Base-by-base conservation (phyloP, 306 rosid species). In the Dryas alaskensis region DNA sequence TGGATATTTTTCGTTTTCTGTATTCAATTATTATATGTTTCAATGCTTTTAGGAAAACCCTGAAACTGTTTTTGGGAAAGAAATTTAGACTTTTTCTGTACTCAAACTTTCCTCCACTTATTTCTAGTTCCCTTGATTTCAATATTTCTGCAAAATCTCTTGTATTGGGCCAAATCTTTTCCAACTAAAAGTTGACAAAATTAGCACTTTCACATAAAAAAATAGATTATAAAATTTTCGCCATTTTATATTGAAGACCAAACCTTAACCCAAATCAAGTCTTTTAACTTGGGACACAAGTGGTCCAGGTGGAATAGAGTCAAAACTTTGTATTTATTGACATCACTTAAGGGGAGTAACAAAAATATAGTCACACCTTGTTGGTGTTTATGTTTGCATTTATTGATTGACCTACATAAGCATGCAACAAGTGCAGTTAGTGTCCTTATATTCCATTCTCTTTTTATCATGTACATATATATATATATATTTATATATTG, bases 31-130 rank as follows among this genome's bases (percentile, higher is more conserved):
- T 40, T 42, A 45, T 57, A 61, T 10, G 7, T 65, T 22, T 46
- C 66, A 55, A 59, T 67, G 52, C 72, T 76, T 44, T 63, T 54
- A 37, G 3, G 0, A 17, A 70, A 43, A 43, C 44, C 65, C 3
- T 70, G 65, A 7, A 44, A 57, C 25, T 19, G 22, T 25, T 7
- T 71, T 10, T 62, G 54, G 16, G 44, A 45, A 43, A 4, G 12
- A 52, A 6, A 13, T 60, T 60, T 10, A 60, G 31, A 12, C 7
- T 37, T 60, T 40, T 17, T 16, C 10, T 39, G 10, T 42, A 12
- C 17, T 71, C 66, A 7, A 71, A 45, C 0, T 4, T 44, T 17
- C 52, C 45, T 57, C 66, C 55, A 71, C 51, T 69, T 61, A 46
- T 17, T 52, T 61, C 49, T 27, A 45, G 37, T 52, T 54, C 19